Conservation (phyloP, 148 eudicot species). For the Fagopyrum tataricum region DNA sequence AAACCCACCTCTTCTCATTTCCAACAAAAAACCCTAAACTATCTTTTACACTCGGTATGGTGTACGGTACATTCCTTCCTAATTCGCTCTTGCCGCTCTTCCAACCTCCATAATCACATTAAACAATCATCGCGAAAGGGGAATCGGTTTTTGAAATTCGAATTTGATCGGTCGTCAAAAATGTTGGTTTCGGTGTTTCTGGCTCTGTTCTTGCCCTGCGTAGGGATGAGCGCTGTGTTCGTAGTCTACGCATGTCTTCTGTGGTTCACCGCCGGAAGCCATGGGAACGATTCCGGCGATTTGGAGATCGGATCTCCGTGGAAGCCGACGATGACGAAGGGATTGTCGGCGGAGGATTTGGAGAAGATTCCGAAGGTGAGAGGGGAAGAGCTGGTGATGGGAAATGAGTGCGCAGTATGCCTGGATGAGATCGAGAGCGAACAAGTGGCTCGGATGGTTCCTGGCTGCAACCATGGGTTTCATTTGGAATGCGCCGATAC, state of each 20-base stretch:
- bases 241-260: constrained; percentile 60
- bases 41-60: not conserved
- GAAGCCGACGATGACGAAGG: constrained; percentile 34
- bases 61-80: not conserved
- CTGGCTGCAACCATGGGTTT: constrained; percentile 95
- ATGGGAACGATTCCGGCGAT: not conserved
- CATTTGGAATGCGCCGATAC: constrained; percentile 74
- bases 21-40: not conserved
- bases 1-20: not conserved
- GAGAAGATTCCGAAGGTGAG: constrained; percentile 58
- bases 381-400: constrained; percentile 55
- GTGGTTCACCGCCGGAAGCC: constrained; percentile 39
- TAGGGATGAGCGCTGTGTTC: constrained; percentile 66
- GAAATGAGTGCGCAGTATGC: constrained; percentile 77
- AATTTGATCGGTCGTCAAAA: not conserved
- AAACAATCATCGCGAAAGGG: not conserved
- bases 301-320: constrained; percentile 21
- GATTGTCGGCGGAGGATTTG: constrained; percentile 62
- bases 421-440: constrained; percentile 64
- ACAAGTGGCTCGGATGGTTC: constrained; percentile 69
- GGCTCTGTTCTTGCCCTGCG: constrained; percentile 72
- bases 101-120: not conserved
- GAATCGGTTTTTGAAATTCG: not conserved
- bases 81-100: not conserved
- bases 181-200: constrained; percentile 60